phyloP scores from a whole-genome alignment of 129 eudicot species.

The Flaveria bidentis region DNA sequence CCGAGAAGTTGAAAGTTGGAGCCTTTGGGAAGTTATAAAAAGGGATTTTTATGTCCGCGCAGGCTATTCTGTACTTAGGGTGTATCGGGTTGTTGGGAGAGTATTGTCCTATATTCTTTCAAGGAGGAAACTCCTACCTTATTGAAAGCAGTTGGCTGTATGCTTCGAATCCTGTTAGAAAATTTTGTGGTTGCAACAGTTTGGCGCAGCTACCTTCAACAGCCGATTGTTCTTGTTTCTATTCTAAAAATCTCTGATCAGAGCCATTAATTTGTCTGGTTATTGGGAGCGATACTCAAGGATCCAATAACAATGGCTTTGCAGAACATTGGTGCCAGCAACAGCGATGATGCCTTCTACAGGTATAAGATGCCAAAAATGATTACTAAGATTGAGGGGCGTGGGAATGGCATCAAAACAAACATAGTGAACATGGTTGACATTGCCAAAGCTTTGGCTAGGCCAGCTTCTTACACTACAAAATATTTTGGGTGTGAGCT shows the following conservation, averaged over 20 bases:
- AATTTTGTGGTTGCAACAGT: constrained; percentile 28
- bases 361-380: constrained; percentile 70
- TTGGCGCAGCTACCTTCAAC: constrained; percentile 30
- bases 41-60: constrained; percentile 55
- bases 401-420: constrained; percentile 72
- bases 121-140: constrained; percentile 24
- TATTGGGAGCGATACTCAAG: constrained; percentile 18
- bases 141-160: constrained; percentile 44
- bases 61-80: constrained; percentile 44
- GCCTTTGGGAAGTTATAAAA: constrained; percentile 30
- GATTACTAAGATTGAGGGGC: constrained; percentile 60
- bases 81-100: constrained; percentile 59
- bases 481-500: constrained; percentile 70
- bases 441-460: constrained; percentile 62
- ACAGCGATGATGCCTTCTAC: constrained; percentile 72
- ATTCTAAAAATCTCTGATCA: constrained; percentile 11
- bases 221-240: background rate
- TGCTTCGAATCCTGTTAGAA: constrained; percentile 40
- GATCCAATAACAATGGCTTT: constrained; percentile 49
- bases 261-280: background rate
- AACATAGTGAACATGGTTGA: constrained; percentile 77
- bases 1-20: constrained; percentile 32
- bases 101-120: constrained; percentile 45
- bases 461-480: constrained; percentile 65
- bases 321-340: constrained; percentile 69